Percentiles rank a stretch among this genome's conserved stretches.
These are phyloP conservation scores for Lentinus brumalis DNA, from an alignment of 768 basidiomycete genomes.

Conservation along the genomic window DNA sequence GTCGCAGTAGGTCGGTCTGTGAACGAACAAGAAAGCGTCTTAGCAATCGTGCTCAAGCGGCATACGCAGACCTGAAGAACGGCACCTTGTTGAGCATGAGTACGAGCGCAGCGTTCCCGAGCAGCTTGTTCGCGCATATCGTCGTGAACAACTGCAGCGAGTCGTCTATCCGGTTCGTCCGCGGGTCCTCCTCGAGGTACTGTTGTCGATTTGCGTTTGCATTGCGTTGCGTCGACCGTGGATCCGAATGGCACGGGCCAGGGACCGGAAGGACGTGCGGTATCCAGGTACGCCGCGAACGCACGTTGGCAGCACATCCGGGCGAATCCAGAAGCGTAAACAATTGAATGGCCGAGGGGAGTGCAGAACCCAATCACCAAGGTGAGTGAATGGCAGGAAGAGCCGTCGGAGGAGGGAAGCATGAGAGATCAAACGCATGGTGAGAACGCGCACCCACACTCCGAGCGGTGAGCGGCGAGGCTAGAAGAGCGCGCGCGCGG, in stretches of 20 bases:
- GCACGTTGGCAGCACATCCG: not conserved
- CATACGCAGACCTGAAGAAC: not conserved
- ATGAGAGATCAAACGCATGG: too few relatives aligned
- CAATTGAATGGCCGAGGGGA: not conserved
- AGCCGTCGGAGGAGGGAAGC: too few relatives aligned
- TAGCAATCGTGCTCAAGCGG: not conserved
- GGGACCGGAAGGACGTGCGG: not conserved
- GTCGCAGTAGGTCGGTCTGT: constrained; percentile 70
- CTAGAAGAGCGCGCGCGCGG: not conserved
- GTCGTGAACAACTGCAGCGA: constrained; percentile 77
- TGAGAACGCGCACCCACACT: not conserved
- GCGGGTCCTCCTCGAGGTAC: constrained; percentile 83
- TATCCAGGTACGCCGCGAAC: not conserved
- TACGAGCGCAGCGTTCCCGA: constrained; percentile 72
- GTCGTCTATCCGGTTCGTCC: constrained; percentile 79
- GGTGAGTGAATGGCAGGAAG: too few relatives aligned
- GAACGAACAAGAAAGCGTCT: not conserved
- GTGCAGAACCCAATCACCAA: too few relatives aligned
- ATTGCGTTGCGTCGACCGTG: not conserved
- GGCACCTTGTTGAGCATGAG: constrained; percentile 78
- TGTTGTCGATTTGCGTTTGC: constrained; percentile 26
- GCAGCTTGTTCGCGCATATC: constrained; percentile 74
- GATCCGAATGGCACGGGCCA: not conserved
- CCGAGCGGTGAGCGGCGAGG: not conserved
- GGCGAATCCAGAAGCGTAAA: not conserved